Evolutionary conservation across 495 filamentous ascomycete species (phyloP).

Genomic region (Barbatosphaeria neglecta): DNA sequence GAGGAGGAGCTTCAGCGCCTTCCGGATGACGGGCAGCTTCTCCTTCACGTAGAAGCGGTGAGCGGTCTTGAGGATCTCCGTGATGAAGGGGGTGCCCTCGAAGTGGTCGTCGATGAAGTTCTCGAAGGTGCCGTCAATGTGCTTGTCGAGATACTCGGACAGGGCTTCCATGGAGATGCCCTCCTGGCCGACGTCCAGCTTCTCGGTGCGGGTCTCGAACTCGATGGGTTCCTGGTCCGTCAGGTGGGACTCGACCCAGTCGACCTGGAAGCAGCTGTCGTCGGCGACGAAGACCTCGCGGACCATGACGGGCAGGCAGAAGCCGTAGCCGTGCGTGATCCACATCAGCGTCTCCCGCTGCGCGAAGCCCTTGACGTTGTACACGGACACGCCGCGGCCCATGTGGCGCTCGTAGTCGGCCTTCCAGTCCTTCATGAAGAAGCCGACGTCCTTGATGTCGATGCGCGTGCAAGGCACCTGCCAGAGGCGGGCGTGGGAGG

Average conservation of each 20-base stretch:
- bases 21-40: slow-evolving; percentile 72
- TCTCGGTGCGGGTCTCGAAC: slow-evolving; percentile 75
- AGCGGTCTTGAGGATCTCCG: slow-evolving; percentile 86
- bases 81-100: slow-evolving; percentile 83
- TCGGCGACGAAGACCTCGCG: slow-evolving; percentile 85
- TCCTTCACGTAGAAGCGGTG: slow-evolving; percentile 80
- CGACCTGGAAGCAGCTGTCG: slow-evolving; percentile 80
- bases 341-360: slow-evolving; percentile 65
- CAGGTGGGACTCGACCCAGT: slow-evolving; percentile 75
- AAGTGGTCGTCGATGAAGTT: slow-evolving; percentile 90
- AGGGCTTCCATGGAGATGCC: slow-evolving; percentile 66
- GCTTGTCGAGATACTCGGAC: slow-evolving; percentile 81
- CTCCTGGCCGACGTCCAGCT: slow-evolving; percentile 71
- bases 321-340: slow-evolving; percentile 84
- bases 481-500: slow-evolving; percentile 85
- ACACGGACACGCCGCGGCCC: slow-evolving; percentile 72
- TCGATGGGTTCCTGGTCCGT: slow-evolving; percentile 53
- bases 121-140: slow-evolving; percentile 81
- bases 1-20: slow-evolving; percentile 80
- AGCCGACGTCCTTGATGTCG: slow-evolving; percentile 92
- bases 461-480: slow-evolving; percentile 92
- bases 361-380: slow-evolving; percentile 87
- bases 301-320: slow-evolving; percentile 75
- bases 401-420: slow-evolving; percentile 87
- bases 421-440: slow-evolving; percentile 98